A percentile compares a stretch with the other conserved stretches of the same genome.
These are phyloP conservation scores for Saccharomyces hybrid DNA, from an alignment of 1,139 yeast genomes.

Conservation along the genomic window DNA sequence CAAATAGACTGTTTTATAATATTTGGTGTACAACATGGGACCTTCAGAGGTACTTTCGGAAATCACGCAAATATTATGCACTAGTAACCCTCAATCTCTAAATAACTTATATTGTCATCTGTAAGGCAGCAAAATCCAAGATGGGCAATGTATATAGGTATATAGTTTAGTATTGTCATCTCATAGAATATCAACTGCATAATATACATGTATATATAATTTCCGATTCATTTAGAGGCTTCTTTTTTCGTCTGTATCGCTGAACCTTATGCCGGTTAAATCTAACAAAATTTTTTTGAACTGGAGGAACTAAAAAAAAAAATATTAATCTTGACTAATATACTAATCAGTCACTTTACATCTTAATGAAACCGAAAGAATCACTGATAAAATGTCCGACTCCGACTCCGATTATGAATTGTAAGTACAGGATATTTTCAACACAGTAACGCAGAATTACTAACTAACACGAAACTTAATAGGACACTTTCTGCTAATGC, in stretches of 20 bases:
- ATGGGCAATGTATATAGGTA: neutral
- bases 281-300: neutral
- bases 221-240: neutral
- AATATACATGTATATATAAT: neutral
- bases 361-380: neutral
- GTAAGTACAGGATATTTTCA: neutral
- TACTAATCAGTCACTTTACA: neutral
- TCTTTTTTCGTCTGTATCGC: neutral
- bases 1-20: neutral
- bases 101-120: neutral
- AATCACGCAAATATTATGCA: neutral
- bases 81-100: neutral
- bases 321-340: neutral
- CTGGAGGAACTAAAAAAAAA: neutral
- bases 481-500: constrained; percentile 59
- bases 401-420: constrained; percentile 1
- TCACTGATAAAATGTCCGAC: constrained; percentile 2
- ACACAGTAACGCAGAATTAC: neutral
- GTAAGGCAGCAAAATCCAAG: neutral
- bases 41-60: neutral
- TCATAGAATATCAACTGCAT: neutral
- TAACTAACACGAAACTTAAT: neutral
- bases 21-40: neutral
- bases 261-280: neutral
- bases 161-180: neutral